phyloP scores from a whole-genome alignment of 305 asterid genomes.

The Fraxinus angustifolia region DNA sequence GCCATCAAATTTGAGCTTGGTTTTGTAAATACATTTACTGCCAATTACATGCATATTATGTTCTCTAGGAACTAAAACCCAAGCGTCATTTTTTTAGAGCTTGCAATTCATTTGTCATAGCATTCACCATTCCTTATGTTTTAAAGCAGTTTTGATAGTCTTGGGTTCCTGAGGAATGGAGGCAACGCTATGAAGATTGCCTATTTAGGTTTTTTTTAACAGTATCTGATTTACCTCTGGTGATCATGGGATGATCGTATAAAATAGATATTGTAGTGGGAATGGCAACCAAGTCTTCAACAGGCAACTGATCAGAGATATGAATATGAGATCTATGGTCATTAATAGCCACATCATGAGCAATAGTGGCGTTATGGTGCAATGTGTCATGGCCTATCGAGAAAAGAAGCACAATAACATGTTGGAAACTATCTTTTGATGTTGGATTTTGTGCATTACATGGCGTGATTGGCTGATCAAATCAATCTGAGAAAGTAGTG shows the following conservation, averaged over 20 bases:
- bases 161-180: not conserved
- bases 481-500: not conserved
- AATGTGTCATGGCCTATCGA: too few species aligned
- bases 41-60: not conserved
- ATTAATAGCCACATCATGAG: too few species aligned
- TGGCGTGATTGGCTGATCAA: too few species aligned
- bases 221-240: not conserved
- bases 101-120: not conserved
- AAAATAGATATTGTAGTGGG: not conserved
- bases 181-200: not conserved
- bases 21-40: not conserved
- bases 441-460: too few species aligned
- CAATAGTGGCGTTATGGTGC: too few species aligned
- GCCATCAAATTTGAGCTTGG: not conserved
- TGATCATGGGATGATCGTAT: not conserved
- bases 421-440: too few species aligned
- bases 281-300: not conserved
- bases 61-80: not conserved
- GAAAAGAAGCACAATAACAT: too few species aligned
- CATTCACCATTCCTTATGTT: not conserved
- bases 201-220: not conserved
- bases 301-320: not conserved
- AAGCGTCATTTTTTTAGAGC: not conserved
- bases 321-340: too few species aligned
- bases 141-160: not conserved